Conservation (phyloP, 331 rosid genomes). For the Malus hybrid region DNA sequence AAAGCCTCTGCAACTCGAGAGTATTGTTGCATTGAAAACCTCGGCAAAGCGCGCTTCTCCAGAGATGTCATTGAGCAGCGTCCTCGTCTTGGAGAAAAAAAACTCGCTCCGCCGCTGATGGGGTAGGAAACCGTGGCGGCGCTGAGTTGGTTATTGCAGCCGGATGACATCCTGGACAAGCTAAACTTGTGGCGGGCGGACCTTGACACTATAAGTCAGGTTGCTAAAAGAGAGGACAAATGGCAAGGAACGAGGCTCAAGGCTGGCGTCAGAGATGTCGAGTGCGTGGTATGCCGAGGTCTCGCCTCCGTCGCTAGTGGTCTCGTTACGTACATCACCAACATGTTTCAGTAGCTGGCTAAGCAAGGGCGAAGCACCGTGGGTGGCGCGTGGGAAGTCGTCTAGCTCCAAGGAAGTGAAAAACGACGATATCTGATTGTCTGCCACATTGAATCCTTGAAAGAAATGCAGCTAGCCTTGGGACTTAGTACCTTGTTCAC, state of each 20-base stretch:
- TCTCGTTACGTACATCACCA: slow-evolving; percentile 58
- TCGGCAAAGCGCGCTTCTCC: slow-evolving; percentile 50
- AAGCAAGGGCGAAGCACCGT: slow-evolving; percentile 39
- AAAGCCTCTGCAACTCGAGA: slow-evolving; percentile 50
- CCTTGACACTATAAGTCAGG: slow-evolving; percentile 70
- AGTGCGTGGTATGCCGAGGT: slow-evolving; percentile 65
- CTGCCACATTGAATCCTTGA: slow-evolving; percentile 30
- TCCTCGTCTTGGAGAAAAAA: slow-evolving; percentile 42
- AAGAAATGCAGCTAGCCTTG: too few species aligned
- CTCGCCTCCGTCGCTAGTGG: slow-evolving; percentile 56
- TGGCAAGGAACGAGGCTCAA: slow-evolving; percentile 50
- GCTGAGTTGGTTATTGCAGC: slow-evolving; percentile 2
- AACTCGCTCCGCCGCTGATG: slow-evolving; percentile 19
- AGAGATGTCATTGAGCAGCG: slow-evolving; percentile 64
- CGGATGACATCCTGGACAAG: slow-evolving; percentile 8
- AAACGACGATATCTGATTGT: slow-evolving; percentile 25
- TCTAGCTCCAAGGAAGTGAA: slow-evolving; percentile 29
- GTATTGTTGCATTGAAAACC: too few species aligned
- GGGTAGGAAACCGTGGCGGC: slow-evolving; percentile 25
- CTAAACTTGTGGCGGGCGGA: slow-evolving; percentile 33
- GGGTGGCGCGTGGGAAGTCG: slow-evolving; percentile 18
- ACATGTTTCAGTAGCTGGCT: slow-evolving; percentile 76
- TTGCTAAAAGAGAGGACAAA: slow-evolving; percentile 70
- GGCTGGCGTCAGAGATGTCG: slow-evolving; percentile 22
- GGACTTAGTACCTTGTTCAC: too few species aligned